Evolutionary conservation across 2,329 filamentous ascomycete species (phyloP).

Genomic region (Colletotrichum somersetense): DNA sequence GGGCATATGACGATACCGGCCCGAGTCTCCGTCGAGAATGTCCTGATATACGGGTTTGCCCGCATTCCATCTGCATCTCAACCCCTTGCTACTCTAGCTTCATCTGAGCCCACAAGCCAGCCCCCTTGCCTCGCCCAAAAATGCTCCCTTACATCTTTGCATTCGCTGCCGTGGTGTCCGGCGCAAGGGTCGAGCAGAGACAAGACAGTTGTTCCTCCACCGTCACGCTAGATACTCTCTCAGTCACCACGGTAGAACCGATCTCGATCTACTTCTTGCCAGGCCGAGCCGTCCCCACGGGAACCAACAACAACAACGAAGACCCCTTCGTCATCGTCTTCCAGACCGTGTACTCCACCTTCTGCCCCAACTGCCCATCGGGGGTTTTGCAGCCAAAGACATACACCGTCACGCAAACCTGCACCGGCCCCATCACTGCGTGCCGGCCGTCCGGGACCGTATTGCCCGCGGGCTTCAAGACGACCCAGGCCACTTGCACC

Average conservation of each 20-base stretch:
- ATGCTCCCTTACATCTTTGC: slow-evolving; percentile 31
- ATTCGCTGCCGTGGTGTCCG: slow-evolving; percentile 26
- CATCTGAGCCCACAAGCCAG: slow-evolving; percentile 2
- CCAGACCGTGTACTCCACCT: slow-evolving; percentile 35
- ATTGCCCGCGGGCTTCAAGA: slow-evolving; percentile 33
- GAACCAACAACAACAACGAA: slow-evolving; percentile 15
- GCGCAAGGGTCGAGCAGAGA: slow-evolving; percentile 28
- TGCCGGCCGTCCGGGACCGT: slow-evolving; percentile 28
- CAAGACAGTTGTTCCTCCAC: slow-evolving; percentile 33
- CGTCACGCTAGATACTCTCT: slow-evolving; percentile 29
- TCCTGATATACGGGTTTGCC: slow-evolving; percentile 41
- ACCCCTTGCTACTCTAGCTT: background rate
- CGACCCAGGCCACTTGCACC: slow-evolving; percentile 28
- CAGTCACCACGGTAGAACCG: slow-evolving; percentile 38
- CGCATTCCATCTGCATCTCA: slow-evolving; percentile 32
- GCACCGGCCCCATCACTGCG: slow-evolving; percentile 28
- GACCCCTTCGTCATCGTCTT: slow-evolving; percentile 30
- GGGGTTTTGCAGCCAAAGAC: slow-evolving; percentile 27
- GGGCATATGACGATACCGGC: slow-evolving; percentile 21
- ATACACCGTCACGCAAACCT: slow-evolving; percentile 40
- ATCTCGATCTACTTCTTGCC: slow-evolving; percentile 35
- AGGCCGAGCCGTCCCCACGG: slow-evolving; percentile 18
- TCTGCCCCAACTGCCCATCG: slow-evolving; percentile 22
- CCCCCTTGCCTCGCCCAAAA: slow-evolving; percentile 14
- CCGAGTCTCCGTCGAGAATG: background rate